These are phyloP conservation scores for Rhipidocladum racemiflorum DNA, from an alignment of 176 grass and related monocot species.

Conservation along the genomic window DNA sequence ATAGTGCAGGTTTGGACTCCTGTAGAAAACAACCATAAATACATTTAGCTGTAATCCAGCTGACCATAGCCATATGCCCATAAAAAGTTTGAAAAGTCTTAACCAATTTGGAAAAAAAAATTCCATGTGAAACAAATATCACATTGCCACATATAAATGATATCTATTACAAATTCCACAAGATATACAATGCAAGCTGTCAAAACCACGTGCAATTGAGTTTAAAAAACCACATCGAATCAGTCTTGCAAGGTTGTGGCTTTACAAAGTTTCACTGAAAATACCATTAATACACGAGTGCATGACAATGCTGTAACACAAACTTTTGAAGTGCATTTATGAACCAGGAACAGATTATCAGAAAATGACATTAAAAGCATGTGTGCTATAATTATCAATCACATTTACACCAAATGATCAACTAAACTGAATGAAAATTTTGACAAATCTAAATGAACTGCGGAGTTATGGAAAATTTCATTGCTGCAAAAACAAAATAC, in stretches of 20 bases:
- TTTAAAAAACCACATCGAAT: background rate
- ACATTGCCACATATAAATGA: background rate
- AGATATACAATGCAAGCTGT: background rate
- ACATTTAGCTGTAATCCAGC: constrained; percentile 12
- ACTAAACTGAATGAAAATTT: background rate
- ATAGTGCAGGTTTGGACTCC: constrained; percentile 47
- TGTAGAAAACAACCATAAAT: constrained; percentile 20
- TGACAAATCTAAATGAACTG: constrained; percentile 15
- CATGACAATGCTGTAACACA: background rate
- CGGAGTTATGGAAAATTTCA: background rate
- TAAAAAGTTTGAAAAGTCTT: background rate
- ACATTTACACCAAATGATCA: background rate
- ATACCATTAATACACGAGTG: background rate
- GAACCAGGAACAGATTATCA: background rate
- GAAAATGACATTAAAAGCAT: background rate
- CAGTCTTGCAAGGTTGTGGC: background rate
- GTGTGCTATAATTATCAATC: background rate
- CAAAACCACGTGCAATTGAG: background rate
- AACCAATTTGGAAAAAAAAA: background rate
- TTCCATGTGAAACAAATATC: background rate
- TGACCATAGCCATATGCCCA: background rate
- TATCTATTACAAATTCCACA: background rate
- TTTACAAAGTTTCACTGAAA: background rate
- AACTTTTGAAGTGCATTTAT: background rate
- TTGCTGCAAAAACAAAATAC: constrained; percentile 2